phyloP scores from a whole-genome alignment of 345 rosid species.

The Eucalyptus rudis region DNA sequence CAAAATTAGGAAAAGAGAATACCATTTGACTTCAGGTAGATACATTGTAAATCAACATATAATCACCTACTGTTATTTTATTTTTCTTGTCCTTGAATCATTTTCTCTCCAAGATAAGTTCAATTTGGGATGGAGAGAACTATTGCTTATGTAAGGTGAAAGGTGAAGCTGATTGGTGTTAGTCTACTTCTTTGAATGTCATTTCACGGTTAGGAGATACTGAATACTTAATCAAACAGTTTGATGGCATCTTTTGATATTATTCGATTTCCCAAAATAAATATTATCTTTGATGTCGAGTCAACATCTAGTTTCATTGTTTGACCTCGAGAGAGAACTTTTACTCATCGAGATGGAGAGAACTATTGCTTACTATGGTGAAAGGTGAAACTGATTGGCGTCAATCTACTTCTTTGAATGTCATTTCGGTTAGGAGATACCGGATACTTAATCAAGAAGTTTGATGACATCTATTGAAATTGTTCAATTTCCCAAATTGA shows the following conservation, averaged over 20 bases:
- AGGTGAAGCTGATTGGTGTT: too few relatives aligned
- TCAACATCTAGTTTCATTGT: neutral
- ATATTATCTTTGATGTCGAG: neutral
- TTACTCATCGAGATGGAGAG: neutral
- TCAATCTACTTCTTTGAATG: too few relatives aligned
- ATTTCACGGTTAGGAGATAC: neutral
- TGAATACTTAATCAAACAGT: neutral
- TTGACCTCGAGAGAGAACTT: neutral
- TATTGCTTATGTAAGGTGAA: too few relatives aligned
- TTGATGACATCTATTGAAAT: neutral
- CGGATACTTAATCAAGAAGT: neutral
- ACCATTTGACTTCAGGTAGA: neutral
- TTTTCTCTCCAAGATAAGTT: too few relatives aligned
- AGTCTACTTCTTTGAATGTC: neutral
- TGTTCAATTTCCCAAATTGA: neutral
- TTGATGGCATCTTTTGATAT: neutral
- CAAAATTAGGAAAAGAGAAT: neutral
- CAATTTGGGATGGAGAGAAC: too few relatives aligned
- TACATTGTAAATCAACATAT: too few relatives aligned
- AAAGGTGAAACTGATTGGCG: neutral
- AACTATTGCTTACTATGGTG: neutral
- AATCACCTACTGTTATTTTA: too few relatives aligned
- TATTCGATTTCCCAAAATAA: neutral
- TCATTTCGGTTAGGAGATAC: neutral
- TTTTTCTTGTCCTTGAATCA: too few relatives aligned